Evolutionary conservation across 1,139 yeast genomes (phyloP).

Genomic region (Hansenula lynferdii): DNA sequence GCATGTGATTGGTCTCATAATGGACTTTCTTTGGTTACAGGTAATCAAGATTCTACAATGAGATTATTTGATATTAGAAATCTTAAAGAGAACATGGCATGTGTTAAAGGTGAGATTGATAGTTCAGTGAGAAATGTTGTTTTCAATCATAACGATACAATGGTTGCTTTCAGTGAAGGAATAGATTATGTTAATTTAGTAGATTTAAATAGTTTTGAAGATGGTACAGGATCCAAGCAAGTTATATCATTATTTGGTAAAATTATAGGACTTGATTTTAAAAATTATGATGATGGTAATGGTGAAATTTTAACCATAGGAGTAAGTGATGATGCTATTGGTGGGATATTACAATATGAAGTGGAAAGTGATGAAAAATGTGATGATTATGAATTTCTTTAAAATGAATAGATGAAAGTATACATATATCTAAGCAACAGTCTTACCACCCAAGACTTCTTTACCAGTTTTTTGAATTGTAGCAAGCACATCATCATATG

Average conservation of each 20-base stretch:
- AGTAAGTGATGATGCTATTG: constrained; percentile 50
- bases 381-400: constrained; percentile 37
- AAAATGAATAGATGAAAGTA: too few species aligned
- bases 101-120: constrained; percentile 29
- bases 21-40: constrained; percentile 44
- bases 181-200: constrained; percentile 54
- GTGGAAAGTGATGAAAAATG: constrained; percentile 33
- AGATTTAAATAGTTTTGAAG: constrained; percentile 30
- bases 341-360: constrained; percentile 50
- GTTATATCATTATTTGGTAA: constrained; percentile 53
- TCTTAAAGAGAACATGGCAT: constrained; percentile 33
- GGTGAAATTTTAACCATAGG: constrained; percentile 50
- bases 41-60: constrained; percentile 59
- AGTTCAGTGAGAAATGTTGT: constrained; percentile 49
- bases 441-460: constrained; percentile 63
- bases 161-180: constrained; percentile 54
- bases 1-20: constrained; percentile 54
- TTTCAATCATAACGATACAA: constrained; percentile 42
- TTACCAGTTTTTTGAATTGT: constrained; percentile 91
- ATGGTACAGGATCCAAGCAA: constrained; percentile 31
- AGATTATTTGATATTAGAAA: constrained; percentile 47
- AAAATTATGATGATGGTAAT: constrained; percentile 38
- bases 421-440: constrained; percentile 18
- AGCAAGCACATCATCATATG: constrained; percentile 71
- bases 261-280: constrained; percentile 50